These are phyloP conservation scores for Entelexis sorbosivorans DNA, from an alignment of 1,139 yeast species.

Conservation along the genomic window DNA sequence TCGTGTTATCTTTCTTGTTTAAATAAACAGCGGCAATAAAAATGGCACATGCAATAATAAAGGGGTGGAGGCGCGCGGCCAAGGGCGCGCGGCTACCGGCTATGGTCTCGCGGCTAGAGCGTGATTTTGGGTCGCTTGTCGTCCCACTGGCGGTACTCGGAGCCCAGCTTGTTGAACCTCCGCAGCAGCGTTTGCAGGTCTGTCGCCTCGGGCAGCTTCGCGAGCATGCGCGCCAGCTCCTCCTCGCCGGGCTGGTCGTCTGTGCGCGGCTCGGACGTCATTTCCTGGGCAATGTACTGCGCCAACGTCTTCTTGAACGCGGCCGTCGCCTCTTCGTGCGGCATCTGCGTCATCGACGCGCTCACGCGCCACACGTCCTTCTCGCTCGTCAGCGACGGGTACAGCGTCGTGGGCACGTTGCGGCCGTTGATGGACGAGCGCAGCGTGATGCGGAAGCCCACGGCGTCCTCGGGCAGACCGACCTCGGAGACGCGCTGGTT, in stretches of 20 bases:
- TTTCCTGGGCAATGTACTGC: slow-evolving; percentile 15
- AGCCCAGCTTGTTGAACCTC: slow-evolving; percentile 24
- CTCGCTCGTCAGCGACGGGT: slow-evolving; percentile 12
- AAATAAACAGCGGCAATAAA: background rate
- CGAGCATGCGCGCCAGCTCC: slow-evolving; percentile 22
- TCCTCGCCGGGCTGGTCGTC: slow-evolving; percentile 24
- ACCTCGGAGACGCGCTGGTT: background rate
- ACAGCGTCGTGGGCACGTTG: slow-evolving; percentile 8
- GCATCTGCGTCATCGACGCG: slow-evolving; percentile 18
- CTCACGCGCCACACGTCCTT: slow-evolving; percentile 21
- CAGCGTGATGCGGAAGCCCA: slow-evolving; percentile 12
- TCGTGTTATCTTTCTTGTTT: background rate
- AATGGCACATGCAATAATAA: background rate
- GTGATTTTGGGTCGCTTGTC: slow-evolving; percentile 18
- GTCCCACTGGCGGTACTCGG: slow-evolving; percentile 21
- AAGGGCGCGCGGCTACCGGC: too few species aligned
- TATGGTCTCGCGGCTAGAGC: background rate
- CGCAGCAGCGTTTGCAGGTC: slow-evolving; percentile 26
- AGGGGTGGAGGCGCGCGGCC: too few species aligned
- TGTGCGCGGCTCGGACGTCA: slow-evolving; percentile 25
- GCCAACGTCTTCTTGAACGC: slow-evolving; percentile 19
- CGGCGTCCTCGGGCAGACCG: slow-evolving; percentile 12
- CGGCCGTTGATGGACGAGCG: slow-evolving; percentile 18
- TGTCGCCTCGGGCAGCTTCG: slow-evolving; percentile 27
- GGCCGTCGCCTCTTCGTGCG: slow-evolving; percentile 7